Percentiles rank a stretch among this genome's conserved stretches.
Conservation (phyloP, 1,139 yeast species). For the Sporopachydermia cereana region DNA sequence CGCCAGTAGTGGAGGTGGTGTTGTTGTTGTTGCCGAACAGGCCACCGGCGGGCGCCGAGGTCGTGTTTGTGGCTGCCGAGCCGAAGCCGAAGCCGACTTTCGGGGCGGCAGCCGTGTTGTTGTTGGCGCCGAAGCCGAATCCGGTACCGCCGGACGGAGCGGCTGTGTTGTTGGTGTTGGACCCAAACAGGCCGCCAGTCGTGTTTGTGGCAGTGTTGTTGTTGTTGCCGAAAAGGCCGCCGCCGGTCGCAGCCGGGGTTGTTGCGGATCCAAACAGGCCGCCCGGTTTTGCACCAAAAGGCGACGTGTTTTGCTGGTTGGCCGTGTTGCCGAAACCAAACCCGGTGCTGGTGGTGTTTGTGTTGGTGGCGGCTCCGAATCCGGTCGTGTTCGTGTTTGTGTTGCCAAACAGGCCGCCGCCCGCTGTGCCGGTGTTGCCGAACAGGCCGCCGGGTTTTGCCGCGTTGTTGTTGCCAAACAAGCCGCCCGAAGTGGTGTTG, state of each 20-base stretch:
- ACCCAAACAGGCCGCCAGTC: constrained; percentile 14
- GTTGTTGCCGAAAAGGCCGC: constrained; percentile 31
- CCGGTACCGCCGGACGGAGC: constrained; percentile 8
- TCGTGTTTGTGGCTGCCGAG: constrained; percentile 6
- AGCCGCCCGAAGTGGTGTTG: constrained; percentile 10
- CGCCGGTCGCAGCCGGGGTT: constrained; percentile 17
- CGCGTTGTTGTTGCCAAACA: constrained; percentile 11
- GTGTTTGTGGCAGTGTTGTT: constrained; percentile 11
- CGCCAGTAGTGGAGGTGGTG: constrained; percentile 16
- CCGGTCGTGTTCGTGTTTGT: constrained; percentile 13
- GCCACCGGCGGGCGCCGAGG: constrained; percentile 12
- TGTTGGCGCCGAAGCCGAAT: constrained; percentile 14
- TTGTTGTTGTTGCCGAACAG: constrained; percentile 18
- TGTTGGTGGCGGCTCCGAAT: constrained; percentile 13
- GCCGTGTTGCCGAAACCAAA: constrained; percentile 14
- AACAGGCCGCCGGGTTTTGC: constrained; percentile 17
- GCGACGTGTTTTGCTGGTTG: constrained; percentile 10
- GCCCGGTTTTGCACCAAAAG: constrained; percentile 11
- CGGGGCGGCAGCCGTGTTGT: constrained; percentile 12
- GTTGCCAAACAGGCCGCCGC: constrained; percentile 14
- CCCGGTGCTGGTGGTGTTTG: constrained; percentile 11
- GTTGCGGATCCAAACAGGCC: constrained; percentile 21
- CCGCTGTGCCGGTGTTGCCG: constrained; percentile 19
- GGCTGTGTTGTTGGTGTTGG: constrained; percentile 11
- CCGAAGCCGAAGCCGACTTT: constrained; percentile 22